Conservation (phyloP, 192 early-diverging fungal species). For the Cetraspora pellucida region DNA sequence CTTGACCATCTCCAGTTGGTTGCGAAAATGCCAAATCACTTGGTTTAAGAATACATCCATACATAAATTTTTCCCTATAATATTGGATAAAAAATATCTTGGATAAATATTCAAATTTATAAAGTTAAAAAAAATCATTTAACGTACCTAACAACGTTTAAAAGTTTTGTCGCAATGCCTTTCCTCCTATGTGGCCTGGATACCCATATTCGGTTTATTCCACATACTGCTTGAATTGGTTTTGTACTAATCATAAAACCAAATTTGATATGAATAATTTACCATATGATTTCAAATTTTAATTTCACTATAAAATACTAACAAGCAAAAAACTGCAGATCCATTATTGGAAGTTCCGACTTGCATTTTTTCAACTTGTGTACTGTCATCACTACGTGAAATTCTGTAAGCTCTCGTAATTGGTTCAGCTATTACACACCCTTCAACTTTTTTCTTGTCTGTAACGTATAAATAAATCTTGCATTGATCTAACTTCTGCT, state of each 20-base stretch:
- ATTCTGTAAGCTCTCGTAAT: slow-evolving; percentile 46
- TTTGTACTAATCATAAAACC: slow-evolving; percentile 34
- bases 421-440: slow-evolving; percentile 46
- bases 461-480: slow-evolving; percentile 51
- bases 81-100: no score
- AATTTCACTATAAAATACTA: not conserved
- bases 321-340: slow-evolving; percentile 42
- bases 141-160: slow-evolving; percentile 42
- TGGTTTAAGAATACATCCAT: no score
- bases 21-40: no score
- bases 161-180: slow-evolving; percentile 42
- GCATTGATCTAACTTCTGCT: slow-evolving; percentile 37
- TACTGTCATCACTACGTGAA: slow-evolving; percentile 10
- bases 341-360: slow-evolving; percentile 10
- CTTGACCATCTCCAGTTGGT: no score
- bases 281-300: not conserved
- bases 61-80: no score
- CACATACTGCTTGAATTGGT: slow-evolving; percentile 44
- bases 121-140: not conserved
- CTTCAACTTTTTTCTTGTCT: slow-evolving; percentile 46
- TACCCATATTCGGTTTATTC: slow-evolving; percentile 55
- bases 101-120: not conserved
- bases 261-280: no score
- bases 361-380: not conserved
- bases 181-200: slow-evolving; percentile 39